A percentile compares a stretch with the other conserved stretches of the same genome.
Evolutionary conservation across 257 asterid genomes (phyloP).

Genomic region (Solanum etuberosum): DNA sequence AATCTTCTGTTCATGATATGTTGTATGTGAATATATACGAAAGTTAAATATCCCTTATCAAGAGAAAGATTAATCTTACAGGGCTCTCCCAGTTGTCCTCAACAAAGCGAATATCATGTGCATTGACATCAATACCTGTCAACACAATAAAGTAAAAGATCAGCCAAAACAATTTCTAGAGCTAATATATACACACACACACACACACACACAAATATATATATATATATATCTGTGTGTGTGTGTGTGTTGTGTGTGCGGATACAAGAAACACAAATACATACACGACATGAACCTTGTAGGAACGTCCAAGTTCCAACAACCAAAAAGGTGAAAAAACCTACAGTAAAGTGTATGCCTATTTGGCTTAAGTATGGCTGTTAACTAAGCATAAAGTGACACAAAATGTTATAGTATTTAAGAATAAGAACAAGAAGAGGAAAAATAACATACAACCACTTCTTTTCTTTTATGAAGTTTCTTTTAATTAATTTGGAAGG

Average conservation of each 20-base stretch:
- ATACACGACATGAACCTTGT: background rate
- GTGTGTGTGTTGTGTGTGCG: background rate
- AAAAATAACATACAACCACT: background rate
- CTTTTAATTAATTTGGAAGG: background rate
- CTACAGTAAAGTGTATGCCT: background rate
- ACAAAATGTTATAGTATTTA: background rate
- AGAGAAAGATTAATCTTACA: constrained; percentile 41
- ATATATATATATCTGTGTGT: too few species aligned
- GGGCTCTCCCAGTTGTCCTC: constrained; percentile 99
- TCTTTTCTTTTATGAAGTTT: background rate
- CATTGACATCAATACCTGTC: constrained; percentile 83
- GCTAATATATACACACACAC: background rate
- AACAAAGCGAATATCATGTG: constrained; percentile 97
- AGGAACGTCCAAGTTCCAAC: background rate
- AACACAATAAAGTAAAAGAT: constrained; percentile 4
- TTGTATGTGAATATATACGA: background rate
- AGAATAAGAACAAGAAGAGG: background rate
- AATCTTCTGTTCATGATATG: background rate
- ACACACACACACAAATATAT: background rate
- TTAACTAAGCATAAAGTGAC: background rate
- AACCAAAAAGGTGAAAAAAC: background rate
- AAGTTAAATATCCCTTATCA: background rate
- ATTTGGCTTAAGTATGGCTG: background rate
- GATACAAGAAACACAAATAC: background rate
- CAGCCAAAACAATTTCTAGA: background rate